These are phyloP conservation scores for Puya raimondii DNA, from an alignment of 176 grass and related monocot species.

Conservation along the genomic window DNA sequence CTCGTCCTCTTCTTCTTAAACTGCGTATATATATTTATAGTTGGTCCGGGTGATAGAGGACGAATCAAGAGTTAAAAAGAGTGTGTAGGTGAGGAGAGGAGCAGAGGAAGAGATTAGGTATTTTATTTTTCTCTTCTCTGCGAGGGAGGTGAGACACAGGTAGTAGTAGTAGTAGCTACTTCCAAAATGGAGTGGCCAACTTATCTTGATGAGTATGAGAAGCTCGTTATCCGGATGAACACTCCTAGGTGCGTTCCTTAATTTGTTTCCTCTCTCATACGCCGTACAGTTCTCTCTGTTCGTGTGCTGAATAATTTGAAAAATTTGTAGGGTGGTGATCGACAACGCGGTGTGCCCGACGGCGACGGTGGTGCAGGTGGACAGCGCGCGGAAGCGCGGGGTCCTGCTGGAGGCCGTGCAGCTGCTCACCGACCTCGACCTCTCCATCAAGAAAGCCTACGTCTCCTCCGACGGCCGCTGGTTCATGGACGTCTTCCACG, in stretches of 20 bases:
- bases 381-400: constrained; percentile 68
- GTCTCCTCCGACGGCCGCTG: constrained; percentile 88
- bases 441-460: constrained; percentile 85
- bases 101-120: background rate
- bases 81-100: background rate
- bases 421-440: constrained; percentile 74
- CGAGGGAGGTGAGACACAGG: background rate
- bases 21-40: background rate
- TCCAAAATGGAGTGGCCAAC: constrained; percentile 68
- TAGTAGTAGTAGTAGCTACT: too few species aligned
- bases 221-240: constrained; percentile 90
- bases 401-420: constrained; percentile 86
- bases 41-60: background rate
- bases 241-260: constrained; percentile 36
- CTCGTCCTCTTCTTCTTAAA: constrained; percentile 1
- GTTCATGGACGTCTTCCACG: constrained; percentile 99
- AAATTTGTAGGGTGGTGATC: constrained; percentile 49
- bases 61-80: background rate
- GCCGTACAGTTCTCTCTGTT: background rate
- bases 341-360: constrained; percentile 85
- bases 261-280: background rate
- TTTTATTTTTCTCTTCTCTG: background rate
- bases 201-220: constrained; percentile 84
- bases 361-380: constrained; percentile 67
- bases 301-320: background rate